phyloP scores from a whole-genome alignment of 2,329 filamentous ascomycete species.

The Lachnellula cervina region DNA sequence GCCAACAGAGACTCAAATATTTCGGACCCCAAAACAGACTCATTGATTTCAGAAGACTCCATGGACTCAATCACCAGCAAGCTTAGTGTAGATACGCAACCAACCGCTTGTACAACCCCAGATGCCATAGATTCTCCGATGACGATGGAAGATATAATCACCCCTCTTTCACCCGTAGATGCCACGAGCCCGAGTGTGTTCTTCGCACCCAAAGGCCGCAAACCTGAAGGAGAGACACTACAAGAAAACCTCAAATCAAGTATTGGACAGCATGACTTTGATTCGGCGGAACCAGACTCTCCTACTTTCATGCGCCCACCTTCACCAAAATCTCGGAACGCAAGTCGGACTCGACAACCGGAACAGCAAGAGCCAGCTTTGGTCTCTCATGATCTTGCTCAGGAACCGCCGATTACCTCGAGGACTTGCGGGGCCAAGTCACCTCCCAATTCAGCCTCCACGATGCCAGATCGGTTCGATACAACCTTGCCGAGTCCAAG shows the following conservation, averaged over 20 bases:
- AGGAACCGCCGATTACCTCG: background rate
- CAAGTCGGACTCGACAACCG: conserved; percentile 11
- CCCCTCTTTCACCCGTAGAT: conserved; percentile 3
- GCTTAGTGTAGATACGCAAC: conserved; percentile 1
- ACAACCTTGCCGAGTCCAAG: conserved; percentile 7
- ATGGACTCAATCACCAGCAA: background rate
- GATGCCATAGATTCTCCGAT: conserved; percentile 1
- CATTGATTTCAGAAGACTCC: background rate
- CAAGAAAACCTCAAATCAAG: conserved; percentile 6
- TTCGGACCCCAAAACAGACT: background rate
- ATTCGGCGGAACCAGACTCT: background rate
- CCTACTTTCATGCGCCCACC: conserved; percentile 11
- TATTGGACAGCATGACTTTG: background rate
- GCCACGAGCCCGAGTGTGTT: background rate
- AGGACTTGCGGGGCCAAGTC: conserved; percentile 1
- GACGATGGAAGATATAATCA: conserved; percentile 1
- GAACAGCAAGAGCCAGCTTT: conserved; percentile 3
- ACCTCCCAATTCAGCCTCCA: conserved; percentile 11
- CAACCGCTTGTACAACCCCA: conserved; percentile 5
- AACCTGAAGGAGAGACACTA: conserved; percentile 1
- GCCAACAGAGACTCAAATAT: background rate
- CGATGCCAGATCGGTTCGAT: conserved; percentile 6
- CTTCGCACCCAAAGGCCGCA: background rate
- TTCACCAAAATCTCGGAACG: conserved; percentile 18
- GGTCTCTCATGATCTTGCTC: conserved; percentile 5